phyloP scores from a whole-genome alignment of 345 rosid genomes.

The Punica granatum region DNA sequence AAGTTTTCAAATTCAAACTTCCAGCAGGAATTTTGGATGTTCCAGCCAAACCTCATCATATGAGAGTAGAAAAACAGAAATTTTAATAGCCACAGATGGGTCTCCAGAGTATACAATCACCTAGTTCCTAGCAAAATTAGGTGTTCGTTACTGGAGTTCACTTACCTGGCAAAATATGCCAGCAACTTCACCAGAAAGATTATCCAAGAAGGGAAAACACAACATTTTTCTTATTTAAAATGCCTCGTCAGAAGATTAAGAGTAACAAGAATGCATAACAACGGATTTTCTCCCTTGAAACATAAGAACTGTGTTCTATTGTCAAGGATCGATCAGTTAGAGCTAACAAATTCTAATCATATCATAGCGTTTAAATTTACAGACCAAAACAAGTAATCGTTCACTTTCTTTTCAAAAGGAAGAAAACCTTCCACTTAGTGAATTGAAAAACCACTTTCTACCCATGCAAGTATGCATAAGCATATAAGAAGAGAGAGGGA shows the following conservation, averaged over 20 bases:
- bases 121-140: no score
- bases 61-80: neutral
- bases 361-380: neutral
- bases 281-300: neutral
- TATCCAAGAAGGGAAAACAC: neutral
- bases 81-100: neutral
- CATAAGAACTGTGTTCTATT: neutral
- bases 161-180: neutral
- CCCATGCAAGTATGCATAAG: slow-evolving; percentile 22
- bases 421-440: neutral
- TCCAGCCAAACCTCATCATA: neutral
- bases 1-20: neutral
- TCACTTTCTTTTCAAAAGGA: neutral
- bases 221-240: neutral
- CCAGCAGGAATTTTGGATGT: neutral
- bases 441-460: slow-evolving; percentile 5
- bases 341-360: neutral
- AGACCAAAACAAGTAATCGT: neutral
- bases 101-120: neutral
- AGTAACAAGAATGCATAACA: neutral
- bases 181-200: neutral
- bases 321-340: neutral
- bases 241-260: neutral
- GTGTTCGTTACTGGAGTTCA: neutral
- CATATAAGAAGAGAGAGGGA: slow-evolving; percentile 18